phyloP scores from a whole-genome alignment of 2,329 filamentous ascomycete genomes.

The Westerdykella ornata region DNA sequence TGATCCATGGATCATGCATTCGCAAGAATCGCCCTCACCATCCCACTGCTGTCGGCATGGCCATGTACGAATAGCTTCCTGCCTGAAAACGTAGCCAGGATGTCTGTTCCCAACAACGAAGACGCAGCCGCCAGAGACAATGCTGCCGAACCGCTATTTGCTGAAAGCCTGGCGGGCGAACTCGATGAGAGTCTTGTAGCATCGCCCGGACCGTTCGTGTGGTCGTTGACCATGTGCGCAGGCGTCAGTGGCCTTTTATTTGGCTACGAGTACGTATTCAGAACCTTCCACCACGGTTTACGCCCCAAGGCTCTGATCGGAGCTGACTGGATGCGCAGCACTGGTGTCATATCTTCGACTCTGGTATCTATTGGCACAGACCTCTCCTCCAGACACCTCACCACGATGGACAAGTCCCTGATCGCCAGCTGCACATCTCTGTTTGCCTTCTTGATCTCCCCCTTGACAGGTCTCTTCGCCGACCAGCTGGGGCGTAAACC shows the following conservation, averaged over 20 bases:
- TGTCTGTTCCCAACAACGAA: no score
- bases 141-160: conserved; percentile 30
- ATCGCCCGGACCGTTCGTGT: conserved; percentile 43
- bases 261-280: conserved; percentile 50
- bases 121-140: conserved; percentile 7
- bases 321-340: conserved; percentile 30
- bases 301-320: background rate
- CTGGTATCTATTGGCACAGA: conserved; percentile 51
- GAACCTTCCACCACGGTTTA: background rate
- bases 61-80: background rate
- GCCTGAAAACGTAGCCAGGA: conserved; percentile 10
- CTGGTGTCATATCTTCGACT: conserved; percentile 56
- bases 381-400: conserved; percentile 44
- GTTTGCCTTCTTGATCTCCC: conserved; percentile 52
- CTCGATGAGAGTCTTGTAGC: conserved; percentile 28
- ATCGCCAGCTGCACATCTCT: conserved; percentile 54
- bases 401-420: conserved; percentile 52
- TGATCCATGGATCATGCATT: no score
- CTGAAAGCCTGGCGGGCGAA: conserved; percentile 9
- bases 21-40: no score
- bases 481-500: conserved; percentile 78
- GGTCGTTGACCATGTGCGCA: conserved; percentile 51
- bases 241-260: conserved; percentile 55
- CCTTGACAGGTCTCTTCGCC: conserved; percentile 51
- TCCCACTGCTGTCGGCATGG: no score